Evolutionary conservation across 768 basidiomycete genomes (phyloP), one percentile per base, ranked within the genome.

Genomic region (Tremella mesenterica): DNA sequence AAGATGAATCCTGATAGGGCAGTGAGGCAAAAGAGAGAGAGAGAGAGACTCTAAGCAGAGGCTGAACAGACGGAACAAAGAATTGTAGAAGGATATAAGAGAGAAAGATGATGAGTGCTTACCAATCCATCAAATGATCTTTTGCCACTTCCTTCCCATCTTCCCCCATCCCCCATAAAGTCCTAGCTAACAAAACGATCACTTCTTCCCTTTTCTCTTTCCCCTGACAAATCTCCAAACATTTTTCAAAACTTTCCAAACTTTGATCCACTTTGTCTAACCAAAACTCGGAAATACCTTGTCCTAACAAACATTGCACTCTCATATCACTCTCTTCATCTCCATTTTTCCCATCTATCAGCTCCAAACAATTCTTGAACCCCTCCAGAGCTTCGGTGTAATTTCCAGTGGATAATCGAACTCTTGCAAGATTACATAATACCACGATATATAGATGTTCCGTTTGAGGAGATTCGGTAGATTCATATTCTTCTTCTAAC

Each of bases 401-500:
- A 50, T 85, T 79, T 12, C 76, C 74, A 2, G 77, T 65, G 0
- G 83, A 77, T n/a, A 93, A 75, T 18, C 81, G 79, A 23, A 93
- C 70, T 9, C 95, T 81, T 0, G 84, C 95, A 7, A 89, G 75
- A 54, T 86, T 93, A 21, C 81, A 76, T 57, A 91, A 86, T 0
- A 91, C 87, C 33, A 90, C 81, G 4, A 80, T 81, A 65, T 85
- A 99, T 49, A 81, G 83, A 46, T 77, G 75, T 72, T 96, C 95
- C 10, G 88, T 81, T 21, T 77, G 75, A 1, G 83, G 73, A 49
- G 88, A 85, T 71, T 99, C 95, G 13, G 80, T 81, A 49, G 85
- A 82, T 70, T 99, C 95, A 74, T 95, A 99, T 25, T 80, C 79
- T 1, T 81, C 79, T 71, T 97, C 93, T n/a, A 97, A 75, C 9